These are phyloP conservation scores for Iris macrosiphon DNA, from an alignment of 106 monocot species.

Conservation along the genomic window DNA sequence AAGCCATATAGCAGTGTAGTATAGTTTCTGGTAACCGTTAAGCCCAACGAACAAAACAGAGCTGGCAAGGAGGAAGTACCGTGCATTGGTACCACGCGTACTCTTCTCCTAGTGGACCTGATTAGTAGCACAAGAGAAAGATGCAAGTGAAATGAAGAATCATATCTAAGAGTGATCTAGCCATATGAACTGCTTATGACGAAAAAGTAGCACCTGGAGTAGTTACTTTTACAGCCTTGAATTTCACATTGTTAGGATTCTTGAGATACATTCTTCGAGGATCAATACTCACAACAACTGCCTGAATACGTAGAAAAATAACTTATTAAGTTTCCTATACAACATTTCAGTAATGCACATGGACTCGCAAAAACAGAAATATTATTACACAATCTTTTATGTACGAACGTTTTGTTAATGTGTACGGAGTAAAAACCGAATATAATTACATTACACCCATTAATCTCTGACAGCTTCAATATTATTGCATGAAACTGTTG, in stretches of 20 bases:
- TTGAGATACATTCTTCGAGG: constrained; percentile 74
- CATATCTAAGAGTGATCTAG: neutral
- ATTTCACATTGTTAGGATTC: constrained; percentile 74
- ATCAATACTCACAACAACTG: constrained; percentile 98
- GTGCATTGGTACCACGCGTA: constrained; percentile 99
- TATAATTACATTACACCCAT: too few species aligned
- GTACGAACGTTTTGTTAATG: too few species aligned
- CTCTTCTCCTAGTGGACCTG: constrained; percentile 89
- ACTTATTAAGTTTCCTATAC: neutral
- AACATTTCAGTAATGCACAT: too few species aligned
- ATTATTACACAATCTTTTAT: too few species aligned
- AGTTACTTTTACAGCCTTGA: constrained; percentile 58
- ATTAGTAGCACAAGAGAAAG: constrained; percentile 14
- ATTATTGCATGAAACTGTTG: too few species aligned
- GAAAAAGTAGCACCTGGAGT: constrained; percentile 49
- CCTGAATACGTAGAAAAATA: constrained; percentile 33
- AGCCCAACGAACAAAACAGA: too few species aligned
- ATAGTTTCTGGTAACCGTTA: too few species aligned
- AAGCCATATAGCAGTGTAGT: too few species aligned
- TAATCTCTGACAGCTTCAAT: too few species aligned
- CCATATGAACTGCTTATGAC: neutral
- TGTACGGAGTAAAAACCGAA: too few species aligned
- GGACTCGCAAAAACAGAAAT: too few species aligned
- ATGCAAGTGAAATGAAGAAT: neutral
- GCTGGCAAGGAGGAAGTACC: constrained; percentile 44